Base-by-base conservation (phyloP, 163 green algal species). In the Botryococcus braunii region DNA sequence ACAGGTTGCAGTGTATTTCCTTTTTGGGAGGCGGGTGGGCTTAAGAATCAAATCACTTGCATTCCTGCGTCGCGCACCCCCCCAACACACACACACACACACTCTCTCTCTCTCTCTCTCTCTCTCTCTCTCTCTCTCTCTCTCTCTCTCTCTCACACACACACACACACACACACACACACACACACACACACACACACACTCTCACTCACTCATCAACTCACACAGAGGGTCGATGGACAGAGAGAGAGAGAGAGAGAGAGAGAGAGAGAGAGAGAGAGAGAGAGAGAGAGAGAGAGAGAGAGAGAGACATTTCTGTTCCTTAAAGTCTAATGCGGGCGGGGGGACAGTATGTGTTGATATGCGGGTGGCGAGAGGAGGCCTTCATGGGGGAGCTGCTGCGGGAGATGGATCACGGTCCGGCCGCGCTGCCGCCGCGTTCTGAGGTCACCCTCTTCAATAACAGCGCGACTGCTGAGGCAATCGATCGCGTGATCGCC, bases 321-420 rank as follows among this genome's bases (percentile, higher is more conserved):
- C 21, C 17, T 55, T 17, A 21, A 55, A 55, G 46, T 17, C 46
- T 55, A 35, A 1, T 25, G 5, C 38, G 40, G 5, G 32, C 49
- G 47, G 38, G 31, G 64, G 50, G 31, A 8, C 55, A 65, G 66
- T 23, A 34, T 27, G 59, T 85, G 59, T 68, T 85, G 9, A 77
- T 85, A 32, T 81, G 76, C 23, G 76, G 79, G 25, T 84, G 77
- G 77, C 52, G 62, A 8, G 70, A 75, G 47, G 17, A 27, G 2
- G 40, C 47, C 27, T 64, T 78, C 43, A 85, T 83, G 74, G 74
- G 64, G 66, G 59, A 63, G 32, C 27, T 86, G 66, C 47, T 86
- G 56, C 63, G 50, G 3, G 77, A 83, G 69, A 63, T 86, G 62
- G 77, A 85, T 49, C 72, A 77, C 49, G 74, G 74, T 5, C 63